Conservation (phyloP, 2,329 filamentous ascomycete genomes). For the Drechmeria coniospora region DNA sequence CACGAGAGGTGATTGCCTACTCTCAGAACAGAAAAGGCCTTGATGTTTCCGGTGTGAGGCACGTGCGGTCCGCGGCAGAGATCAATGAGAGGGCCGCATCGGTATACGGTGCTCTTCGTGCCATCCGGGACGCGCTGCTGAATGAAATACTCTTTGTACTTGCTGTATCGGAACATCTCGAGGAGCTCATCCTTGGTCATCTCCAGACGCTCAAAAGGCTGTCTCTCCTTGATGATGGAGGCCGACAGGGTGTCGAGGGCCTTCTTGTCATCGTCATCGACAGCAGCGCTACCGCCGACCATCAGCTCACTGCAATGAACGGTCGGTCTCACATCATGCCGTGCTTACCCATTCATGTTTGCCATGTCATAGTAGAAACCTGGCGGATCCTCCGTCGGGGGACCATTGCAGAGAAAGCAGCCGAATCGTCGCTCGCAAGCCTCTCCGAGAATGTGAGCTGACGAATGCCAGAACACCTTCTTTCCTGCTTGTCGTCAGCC, state of each 20-base stretch:
- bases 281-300: conserved; percentile 44
- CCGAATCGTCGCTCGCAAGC: conserved; percentile 81
- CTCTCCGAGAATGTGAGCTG: conserved; percentile 90
- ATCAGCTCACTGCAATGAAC: conserved; percentile 7
- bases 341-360: conserved; percentile 22
- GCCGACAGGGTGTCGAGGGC: conserved; percentile 66
- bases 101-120: conserved; percentile 85
- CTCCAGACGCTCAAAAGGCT: conserved; percentile 79
- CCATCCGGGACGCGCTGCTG: conserved; percentile 55
- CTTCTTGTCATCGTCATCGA: conserved; percentile 71
- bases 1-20: conserved; percentile 8
- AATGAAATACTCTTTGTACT: conserved; percentile 98
- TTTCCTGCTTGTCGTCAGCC: conserved; percentile 38
- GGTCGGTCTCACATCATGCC: background rate
- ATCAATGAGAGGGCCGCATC: conserved; percentile 87
- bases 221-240: conserved; percentile 90
- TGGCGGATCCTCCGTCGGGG: conserved; percentile 58
- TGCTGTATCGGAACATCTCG: conserved; percentile 94
- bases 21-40: conserved; percentile 89
- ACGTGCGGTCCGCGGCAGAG: conserved; percentile 91
- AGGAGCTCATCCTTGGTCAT: conserved; percentile 82
- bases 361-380: conserved; percentile 99
- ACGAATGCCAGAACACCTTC: conserved; percentile 96
- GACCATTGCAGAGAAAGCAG: conserved; percentile 85
- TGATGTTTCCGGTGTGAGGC: conserved; percentile 78